Base-by-base conservation (phyloP, 257 asterid species). In the Nicotiana tabacum region DNA sequence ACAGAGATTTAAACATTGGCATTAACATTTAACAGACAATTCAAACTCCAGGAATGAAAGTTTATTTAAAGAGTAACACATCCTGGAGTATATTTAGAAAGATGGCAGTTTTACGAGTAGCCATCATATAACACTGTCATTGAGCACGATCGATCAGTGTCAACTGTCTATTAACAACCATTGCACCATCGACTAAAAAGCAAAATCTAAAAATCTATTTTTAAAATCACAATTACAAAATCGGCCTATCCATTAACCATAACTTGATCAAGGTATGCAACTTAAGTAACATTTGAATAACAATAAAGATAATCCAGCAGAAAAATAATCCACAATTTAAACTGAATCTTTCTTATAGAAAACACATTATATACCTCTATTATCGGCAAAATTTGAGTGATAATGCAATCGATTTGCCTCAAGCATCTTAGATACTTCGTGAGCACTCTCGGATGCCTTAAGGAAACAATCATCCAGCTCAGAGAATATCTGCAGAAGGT, bases 391-490 rank as follows among this genome's bases (percentile, higher is more conserved):
- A 81, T 94, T 96, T 0, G 99, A 96, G 89, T 96, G 99, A 84
- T 94, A 96, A 87, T 96, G 99, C 90, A 96, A 87, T 32, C 98
- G 94, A 77, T 93, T 92, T 0, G 99, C 99, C 90, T 96, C 98
- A 1, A 96, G 98, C 98, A 94, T 93, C 78, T 97, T 87, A 3
- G 97, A 92, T 29, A 96, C 97, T 29, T 94, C 99, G 8, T 94
- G 94, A 82, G 98, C 97, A 85, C 99, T 93, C 84, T 96, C 94
- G 0, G 94, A 96, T 55, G 98, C 97, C 90, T 90, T 89, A 6
- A 96, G 97, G 83, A 96, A 96, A 83, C 93, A 93, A 87, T 96
- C 99, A 90, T 96, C 99, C 70, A 96, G 92, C 4, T 90, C 93
- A 46, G 85, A 85, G 76, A 94, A 94, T 86, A 96, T 90, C 83